Evolutionary conservation across 2,329 filamentous ascomycete species (phyloP), one percentile per base, ranked within the genome.

Genomic region (Scedosporium dehoogii): DNA sequence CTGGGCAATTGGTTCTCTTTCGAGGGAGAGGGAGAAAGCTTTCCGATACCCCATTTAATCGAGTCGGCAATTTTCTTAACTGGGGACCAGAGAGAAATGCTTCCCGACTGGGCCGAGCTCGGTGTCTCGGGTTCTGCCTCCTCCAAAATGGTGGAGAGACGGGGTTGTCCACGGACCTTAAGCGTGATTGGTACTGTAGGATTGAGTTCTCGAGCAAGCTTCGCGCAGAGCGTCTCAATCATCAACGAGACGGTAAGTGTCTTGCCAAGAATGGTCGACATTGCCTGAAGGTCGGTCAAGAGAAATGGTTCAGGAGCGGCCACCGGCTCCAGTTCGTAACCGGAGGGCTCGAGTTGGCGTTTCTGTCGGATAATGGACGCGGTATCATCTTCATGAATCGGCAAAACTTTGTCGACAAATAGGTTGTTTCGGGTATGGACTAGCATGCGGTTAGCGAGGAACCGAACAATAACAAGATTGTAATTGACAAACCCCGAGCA

Each of bases 371-470:
- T 27, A 23, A 51, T 2, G 33, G 58, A 6, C 2, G 18, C 6
- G 9, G 23, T 9, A 12, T 21, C 27, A 27, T 53, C 18, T 21
- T 33, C 25, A 4, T n/a, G 16, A 25, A 46, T 14, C 2, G 59
- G 59, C 23, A 60, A 33, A 25, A 53, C 14, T 4, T 60, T 9
- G 25, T 60, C 59, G 9, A 9, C 7, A 33, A 51, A 60, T 1
- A 60, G 44, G 25, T 27, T 51, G 44, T 60, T 60, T 2, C 59
- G 42, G 25, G 59, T 60, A 10, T 60, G 59, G 14, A 60, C 59
- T 59, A 27, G 25, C 10, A 14, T 10, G 48, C 16, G 10, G 58
- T 59, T 46, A 48, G 41, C 7, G 10, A 38, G 14, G 14, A 27
- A 18, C 44, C 12, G 5, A 18, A 10, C 12, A 6, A 58, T 29